These are phyloP conservation scores for Jacaranda copaia DNA, from an alignment of 257 asterid species.

Conservation along the genomic window DNA sequence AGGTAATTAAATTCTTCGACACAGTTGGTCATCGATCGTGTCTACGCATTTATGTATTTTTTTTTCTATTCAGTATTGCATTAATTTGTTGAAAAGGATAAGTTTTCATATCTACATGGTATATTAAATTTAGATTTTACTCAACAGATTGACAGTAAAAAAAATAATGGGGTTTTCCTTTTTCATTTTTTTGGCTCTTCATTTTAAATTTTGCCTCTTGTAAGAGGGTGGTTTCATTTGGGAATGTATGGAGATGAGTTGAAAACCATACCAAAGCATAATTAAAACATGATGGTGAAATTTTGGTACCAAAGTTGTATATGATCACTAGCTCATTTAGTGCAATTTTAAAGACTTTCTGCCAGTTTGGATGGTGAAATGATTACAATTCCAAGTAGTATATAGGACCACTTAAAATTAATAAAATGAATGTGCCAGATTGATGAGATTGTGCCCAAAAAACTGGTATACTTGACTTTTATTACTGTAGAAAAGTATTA, in stretches of 20 bases:
- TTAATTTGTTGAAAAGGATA: neutral
- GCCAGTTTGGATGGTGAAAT: constrained; percentile 51
- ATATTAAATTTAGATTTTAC: neutral
- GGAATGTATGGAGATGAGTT: constrained; percentile 44
- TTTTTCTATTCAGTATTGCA: neutral
- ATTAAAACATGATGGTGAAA: constrained; percentile 50
- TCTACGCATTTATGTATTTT: neutral
- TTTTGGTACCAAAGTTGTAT: constrained; percentile 50
- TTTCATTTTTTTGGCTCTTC: neutral
- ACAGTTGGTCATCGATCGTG: neutral
- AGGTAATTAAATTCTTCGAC: constrained; percentile 31
- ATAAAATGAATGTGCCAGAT: constrained; percentile 28
- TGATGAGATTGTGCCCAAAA: constrained; percentile 38
- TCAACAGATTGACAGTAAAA: neutral
- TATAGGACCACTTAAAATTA: constrained; percentile 54
- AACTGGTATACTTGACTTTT: constrained; percentile 36
- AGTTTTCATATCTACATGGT: neutral
- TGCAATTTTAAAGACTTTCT: constrained; percentile 48
- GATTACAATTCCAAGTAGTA: constrained; percentile 56
- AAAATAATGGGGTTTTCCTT: neutral
- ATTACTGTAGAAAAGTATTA: constrained; percentile 11
- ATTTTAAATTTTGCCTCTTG: neutral
- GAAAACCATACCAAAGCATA: constrained; percentile 23
- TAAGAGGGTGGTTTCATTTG: too few species aligned
- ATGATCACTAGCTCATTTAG: constrained; percentile 51